These are phyloP conservation scores for Microdochium bolleyi DNA, from an alignment of 2,329 filamentous ascomycete genomes.

Conservation along the genomic window DNA sequence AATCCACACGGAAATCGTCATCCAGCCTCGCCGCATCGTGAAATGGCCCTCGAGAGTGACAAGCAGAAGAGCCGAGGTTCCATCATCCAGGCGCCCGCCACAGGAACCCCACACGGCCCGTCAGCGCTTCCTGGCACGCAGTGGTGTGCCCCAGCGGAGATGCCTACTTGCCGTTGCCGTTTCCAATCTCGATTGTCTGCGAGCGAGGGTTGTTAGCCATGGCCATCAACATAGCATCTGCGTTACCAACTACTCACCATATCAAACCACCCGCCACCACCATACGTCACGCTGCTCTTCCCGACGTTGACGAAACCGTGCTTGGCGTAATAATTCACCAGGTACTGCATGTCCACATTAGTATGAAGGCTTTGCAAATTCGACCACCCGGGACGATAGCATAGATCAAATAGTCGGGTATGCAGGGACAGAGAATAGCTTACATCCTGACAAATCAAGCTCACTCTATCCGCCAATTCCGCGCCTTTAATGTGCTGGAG, in stretches of 20 bases:
- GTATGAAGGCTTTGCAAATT: background rate
- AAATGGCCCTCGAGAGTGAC: too few species aligned
- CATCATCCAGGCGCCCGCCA: too few species aligned
- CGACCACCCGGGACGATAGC: too few species aligned
- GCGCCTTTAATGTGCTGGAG: slow-evolving; percentile 67
- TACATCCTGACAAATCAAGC: slow-evolving; percentile 68
- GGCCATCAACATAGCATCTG: background rate
- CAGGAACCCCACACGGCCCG: too few species aligned
- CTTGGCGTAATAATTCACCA: slow-evolving; percentile 69
- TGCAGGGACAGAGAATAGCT: slow-evolving; percentile 12
- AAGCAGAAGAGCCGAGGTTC: too few species aligned
- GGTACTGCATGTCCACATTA: slow-evolving; percentile 31
- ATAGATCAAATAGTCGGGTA: too few species aligned
- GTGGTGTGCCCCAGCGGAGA: too few species aligned
- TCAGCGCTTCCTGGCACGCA: too few species aligned
- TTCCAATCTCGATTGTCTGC: slow-evolving; percentile 2
- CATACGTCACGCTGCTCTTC: slow-evolving; percentile 61
- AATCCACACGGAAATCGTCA: too few species aligned
- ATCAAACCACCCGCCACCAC: slow-evolving; percentile 74
- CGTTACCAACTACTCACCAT: slow-evolving; percentile 48
- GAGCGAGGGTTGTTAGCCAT: background rate
- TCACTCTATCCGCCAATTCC: slow-evolving; percentile 62
- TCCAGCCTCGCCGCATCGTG: too few species aligned
- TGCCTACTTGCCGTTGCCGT: too few species aligned
- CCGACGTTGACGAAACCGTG: slow-evolving; percentile 66